phyloP scores from a whole-genome alignment of 1,284 basidiomycete species.

The Malassezia dermatis region DNA sequence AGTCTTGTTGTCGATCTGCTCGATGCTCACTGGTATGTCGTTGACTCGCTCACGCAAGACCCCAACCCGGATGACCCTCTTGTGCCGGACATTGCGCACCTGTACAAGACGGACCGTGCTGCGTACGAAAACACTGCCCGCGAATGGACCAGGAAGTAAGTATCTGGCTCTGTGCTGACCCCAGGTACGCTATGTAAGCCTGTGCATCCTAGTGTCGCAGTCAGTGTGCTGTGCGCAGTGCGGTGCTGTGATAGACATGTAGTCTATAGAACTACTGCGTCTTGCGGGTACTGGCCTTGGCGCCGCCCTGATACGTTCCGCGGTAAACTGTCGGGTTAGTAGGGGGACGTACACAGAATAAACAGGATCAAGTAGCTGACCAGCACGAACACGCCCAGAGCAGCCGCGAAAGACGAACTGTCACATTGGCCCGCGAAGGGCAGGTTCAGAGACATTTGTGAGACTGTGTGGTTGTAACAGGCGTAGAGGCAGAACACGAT shows the following conservation, averaged over 20 bases:
- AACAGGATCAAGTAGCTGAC: constrained; percentile 59
- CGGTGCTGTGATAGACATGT: not conserved
- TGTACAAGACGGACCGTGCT: constrained; percentile 46
- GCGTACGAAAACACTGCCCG: constrained; percentile 47
- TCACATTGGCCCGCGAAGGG: constrained; percentile 71
- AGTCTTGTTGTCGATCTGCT: constrained; percentile 46
- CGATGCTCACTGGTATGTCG: constrained; percentile 37
- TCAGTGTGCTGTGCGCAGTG: no score
- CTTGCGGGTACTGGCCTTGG: constrained; percentile 16
- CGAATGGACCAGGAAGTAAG: constrained; percentile 48
- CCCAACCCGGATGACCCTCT: constrained; percentile 48
- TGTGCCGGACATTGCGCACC: constrained; percentile 46
- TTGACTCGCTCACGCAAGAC: constrained; percentile 18
- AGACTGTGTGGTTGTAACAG: constrained; percentile 21
- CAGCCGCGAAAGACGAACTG: constrained; percentile 73
- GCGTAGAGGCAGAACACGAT: constrained; percentile 15
- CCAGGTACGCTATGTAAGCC: constrained; percentile 19
- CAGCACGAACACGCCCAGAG: constrained; percentile 77
- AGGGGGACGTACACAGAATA: constrained; percentile 22
- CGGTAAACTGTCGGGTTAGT: constrained; percentile 33
- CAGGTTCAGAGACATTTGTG: constrained; percentile 53
- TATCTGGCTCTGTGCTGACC: constrained; percentile 1
- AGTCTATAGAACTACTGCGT: not conserved
- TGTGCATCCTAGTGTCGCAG: no score
- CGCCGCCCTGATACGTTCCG: constrained; percentile 45